Conservation (phyloP, 73 alveolate genomes). For the Paramecium octaurelia region DNA sequence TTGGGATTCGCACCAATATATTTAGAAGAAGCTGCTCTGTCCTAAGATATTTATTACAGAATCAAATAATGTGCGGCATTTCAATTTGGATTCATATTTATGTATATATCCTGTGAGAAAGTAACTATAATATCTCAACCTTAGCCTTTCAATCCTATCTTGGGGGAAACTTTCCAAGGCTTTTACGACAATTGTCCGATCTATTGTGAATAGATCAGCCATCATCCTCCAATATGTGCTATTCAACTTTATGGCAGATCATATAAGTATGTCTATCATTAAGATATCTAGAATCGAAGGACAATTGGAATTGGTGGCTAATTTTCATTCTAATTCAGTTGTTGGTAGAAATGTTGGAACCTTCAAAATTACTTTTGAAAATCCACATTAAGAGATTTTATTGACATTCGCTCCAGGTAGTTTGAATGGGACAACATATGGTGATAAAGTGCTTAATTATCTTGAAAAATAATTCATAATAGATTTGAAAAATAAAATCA, state of each 20-base stretch:
- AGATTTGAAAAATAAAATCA: slow-evolving; percentile 42
- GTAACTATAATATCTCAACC: not conserved
- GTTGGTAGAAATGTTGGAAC: slow-evolving; percentile 59
- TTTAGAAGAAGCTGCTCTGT: slow-evolving; percentile 73
- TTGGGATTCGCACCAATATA: slow-evolving; percentile 69
- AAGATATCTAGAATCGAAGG: slow-evolving; percentile 22
- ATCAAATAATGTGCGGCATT: slow-evolving; percentile 67
- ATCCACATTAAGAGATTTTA: slow-evolving; percentile 46
- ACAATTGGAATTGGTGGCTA: slow-evolving; percentile 57
- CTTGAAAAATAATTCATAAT: slow-evolving; percentile 28
- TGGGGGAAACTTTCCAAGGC: slow-evolving; percentile 88
- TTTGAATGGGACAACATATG: slow-evolving; percentile 60
- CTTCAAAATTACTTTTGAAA: slow-evolving; percentile 31
- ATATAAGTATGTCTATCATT: not conserved
- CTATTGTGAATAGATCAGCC: slow-evolving; percentile 65
- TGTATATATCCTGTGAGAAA: slow-evolving; percentile 64
- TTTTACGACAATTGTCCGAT: slow-evolving; percentile 65
- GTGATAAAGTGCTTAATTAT: slow-evolving; percentile 52
- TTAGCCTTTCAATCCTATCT: slow-evolving; percentile 88
- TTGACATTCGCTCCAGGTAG: slow-evolving; percentile 58
- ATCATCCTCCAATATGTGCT: slow-evolving; percentile 70
- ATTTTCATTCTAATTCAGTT: slow-evolving; percentile 65
- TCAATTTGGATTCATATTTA: slow-evolving; percentile 52
- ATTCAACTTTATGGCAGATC: slow-evolving; percentile 39
- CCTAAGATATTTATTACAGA: slow-evolving; percentile 66